phyloP scores from a whole-genome alignment of 73 alveolate species.

The Stentor coeruleus region DNA sequence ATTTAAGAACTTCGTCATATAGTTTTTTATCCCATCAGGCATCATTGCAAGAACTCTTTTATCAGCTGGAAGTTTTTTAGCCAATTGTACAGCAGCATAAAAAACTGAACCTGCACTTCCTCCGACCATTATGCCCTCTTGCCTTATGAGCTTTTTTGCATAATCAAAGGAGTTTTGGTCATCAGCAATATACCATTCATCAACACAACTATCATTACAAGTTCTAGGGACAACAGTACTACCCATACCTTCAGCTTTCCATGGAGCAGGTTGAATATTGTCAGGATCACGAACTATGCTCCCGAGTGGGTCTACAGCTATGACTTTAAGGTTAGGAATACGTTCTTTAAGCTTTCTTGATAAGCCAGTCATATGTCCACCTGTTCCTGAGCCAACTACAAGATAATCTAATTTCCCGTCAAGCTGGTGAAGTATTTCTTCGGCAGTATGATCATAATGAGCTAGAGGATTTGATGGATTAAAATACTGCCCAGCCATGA shows the following conservation, averaged over 20 bases:
- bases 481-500: too few species aligned
- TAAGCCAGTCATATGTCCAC: slow-evolving; percentile 95
- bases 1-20: slow-evolving; percentile 68
- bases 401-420: slow-evolving; percentile 86
- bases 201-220: too few species aligned
- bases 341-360: slow-evolving; percentile 90
- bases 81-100: slow-evolving; percentile 62
- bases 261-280: slow-evolving; percentile 51
- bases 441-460: slow-evolving; percentile 95
- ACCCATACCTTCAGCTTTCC: slow-evolving; percentile 83
- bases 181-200: slow-evolving; percentile 58
- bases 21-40: slow-evolving; percentile 73
- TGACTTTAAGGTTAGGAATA: slow-evolving; percentile 68
- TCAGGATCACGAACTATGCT: slow-evolving; percentile 64
- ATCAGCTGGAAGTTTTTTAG: slow-evolving; percentile 45
- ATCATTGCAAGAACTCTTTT: slow-evolving; percentile 55
- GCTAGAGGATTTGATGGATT: slow-evolving; percentile 92
- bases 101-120: slow-evolving; percentile 75
- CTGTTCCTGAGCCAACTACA: slow-evolving; percentile 92
- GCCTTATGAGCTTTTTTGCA: slow-evolving; percentile 67
- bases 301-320: slow-evolving; percentile 94
- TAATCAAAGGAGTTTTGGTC: slow-evolving; percentile 57
- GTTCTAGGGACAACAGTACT: too few species aligned
- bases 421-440: slow-evolving; percentile 85
- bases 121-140: slow-evolving; percentile 80